Evolutionary conservation across 192 early-diverging fungal species (phyloP), one percentile per base, ranked within the genome.

Genomic region (Podila minutissima): DNA sequence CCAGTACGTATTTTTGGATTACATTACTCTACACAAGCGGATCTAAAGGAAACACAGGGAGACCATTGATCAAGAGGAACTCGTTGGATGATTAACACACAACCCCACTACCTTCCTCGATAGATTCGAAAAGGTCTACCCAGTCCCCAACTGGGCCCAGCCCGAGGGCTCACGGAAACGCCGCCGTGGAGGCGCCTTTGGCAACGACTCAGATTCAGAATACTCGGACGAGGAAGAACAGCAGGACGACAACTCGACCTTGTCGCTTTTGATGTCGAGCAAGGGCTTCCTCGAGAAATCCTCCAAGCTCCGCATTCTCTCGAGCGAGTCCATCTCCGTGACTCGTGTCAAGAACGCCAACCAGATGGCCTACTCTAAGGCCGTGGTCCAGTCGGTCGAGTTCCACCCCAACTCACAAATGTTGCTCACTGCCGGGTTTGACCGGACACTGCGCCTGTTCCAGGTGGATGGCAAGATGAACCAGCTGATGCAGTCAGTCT

Each of bases 391-490:
- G 61, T 85, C 87, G 20, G 75, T 95, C 3, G 81, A 89, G 68
- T 99, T 97, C 88, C 97, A 99, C 74, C 97, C 97, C 11, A 94
- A 88, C 55, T 92, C 95, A 12, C 91, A 92, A 51, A 94, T 98
- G 28, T 65, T 98, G 57, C 71, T 99, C 74, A 98, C 97, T 0
- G 93, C 92, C 5, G 96, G 97, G 8, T 86, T 94, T 28, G 97
- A 99, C 82, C 91, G 90, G 71, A 97, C 97, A 19, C 69, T 99
- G 69, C 87, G 94, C 10, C 74, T 99, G 50, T 98, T 98, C 85
- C 94, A 93, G 69, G 77, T 90, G 8, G 97, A 99, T 63, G 97
- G 97, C 24, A 96, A 95, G 82, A 75, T 93, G 38, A 99, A 99
- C 83, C 94, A 92, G 55, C 93, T 97, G 83, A 89, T 99, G 63